Evolutionary conservation across 2,329 filamentous ascomycete species (phyloP).

Genomic region (Neofusicoccum kwambonambiense): DNA sequence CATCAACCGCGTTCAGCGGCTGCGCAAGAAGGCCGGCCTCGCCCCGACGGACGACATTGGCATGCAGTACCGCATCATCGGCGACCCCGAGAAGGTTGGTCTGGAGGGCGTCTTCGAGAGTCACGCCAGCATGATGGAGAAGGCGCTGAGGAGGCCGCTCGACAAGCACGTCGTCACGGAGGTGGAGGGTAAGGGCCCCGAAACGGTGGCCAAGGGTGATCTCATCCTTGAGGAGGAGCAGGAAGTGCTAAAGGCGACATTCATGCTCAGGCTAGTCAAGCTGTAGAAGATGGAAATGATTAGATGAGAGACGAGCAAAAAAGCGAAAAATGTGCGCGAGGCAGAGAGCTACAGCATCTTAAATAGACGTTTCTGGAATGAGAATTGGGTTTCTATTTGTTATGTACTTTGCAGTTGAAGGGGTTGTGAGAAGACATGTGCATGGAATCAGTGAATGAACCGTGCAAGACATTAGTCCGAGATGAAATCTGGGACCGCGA

Average conservation of each 20-base stretch:
- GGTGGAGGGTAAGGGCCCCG: slow-evolving; percentile 57
- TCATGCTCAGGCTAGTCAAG: slow-evolving; percentile 73
- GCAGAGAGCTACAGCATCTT: neutral
- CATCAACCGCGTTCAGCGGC: slow-evolving; percentile 85
- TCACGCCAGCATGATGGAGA: slow-evolving; percentile 69
- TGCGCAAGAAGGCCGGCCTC: slow-evolving; percentile 91
- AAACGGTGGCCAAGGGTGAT: slow-evolving; percentile 49
- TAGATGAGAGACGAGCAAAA: neutral
- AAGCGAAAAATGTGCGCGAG: neutral
- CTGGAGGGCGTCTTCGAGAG: slow-evolving; percentile 67
- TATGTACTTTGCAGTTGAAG: neutral
- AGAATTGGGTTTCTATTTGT: neutral
- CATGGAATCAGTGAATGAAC: no score
- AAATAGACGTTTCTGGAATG: slow-evolving; percentile 1
- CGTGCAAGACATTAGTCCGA: no score
- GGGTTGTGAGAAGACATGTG: no score
- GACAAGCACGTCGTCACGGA: slow-evolving; percentile 66
- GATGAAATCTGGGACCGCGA: no score
- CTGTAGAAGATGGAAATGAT: slow-evolving; percentile 37
- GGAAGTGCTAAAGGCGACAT: slow-evolving; percentile 79
- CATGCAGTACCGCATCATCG: slow-evolving; percentile 85
- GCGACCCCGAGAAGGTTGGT: slow-evolving; percentile 75
- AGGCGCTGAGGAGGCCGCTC: slow-evolving; percentile 72
- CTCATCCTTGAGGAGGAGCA: slow-evolving; percentile 81
- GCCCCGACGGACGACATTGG: slow-evolving; percentile 90